These are phyloP conservation scores for Asterophora parasitica DNA, from an alignment of 768 basidiomycete genomes.

Conservation along the genomic window DNA sequence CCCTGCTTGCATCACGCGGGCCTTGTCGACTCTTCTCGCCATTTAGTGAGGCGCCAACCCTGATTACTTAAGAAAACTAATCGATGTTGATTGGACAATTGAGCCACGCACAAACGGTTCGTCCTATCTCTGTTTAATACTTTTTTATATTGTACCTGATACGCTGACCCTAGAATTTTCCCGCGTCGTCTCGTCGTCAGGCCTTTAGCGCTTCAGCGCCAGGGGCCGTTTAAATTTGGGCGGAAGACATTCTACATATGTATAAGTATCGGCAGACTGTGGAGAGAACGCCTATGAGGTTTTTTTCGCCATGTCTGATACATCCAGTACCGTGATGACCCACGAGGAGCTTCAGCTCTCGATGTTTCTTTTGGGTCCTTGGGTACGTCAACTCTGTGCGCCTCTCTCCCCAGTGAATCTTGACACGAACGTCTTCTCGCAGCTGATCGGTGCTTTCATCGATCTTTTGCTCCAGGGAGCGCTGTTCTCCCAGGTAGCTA, in stretches of 20 bases:
- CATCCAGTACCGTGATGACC: conserved; percentile 17
- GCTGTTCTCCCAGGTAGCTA: conserved; percentile 25
- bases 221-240: not conserved
- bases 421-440: not conserved
- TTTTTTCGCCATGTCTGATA: not conserved
- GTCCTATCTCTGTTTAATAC: no score
- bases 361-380: conserved; percentile 27
- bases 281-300: not conserved
- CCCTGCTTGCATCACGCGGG: no score
- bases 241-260: not conserved
- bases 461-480: conserved; percentile 28
- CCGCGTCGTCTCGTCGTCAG: no score
- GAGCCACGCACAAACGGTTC: no score
- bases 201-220: no score
- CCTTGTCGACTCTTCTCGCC: no score
- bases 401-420: no score
- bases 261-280: not conserved
- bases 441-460: conserved; percentile 26
- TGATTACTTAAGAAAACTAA: no score
- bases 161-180: no score
- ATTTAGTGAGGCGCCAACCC: no score
- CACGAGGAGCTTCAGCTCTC: conserved; percentile 19
- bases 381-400: conserved; percentile 21
- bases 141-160: no score
- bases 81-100: no score